phyloP scores from a whole-genome alignment of 1,284 basidiomycete species.

The Tilletiopsis washingtonensis region DNA sequence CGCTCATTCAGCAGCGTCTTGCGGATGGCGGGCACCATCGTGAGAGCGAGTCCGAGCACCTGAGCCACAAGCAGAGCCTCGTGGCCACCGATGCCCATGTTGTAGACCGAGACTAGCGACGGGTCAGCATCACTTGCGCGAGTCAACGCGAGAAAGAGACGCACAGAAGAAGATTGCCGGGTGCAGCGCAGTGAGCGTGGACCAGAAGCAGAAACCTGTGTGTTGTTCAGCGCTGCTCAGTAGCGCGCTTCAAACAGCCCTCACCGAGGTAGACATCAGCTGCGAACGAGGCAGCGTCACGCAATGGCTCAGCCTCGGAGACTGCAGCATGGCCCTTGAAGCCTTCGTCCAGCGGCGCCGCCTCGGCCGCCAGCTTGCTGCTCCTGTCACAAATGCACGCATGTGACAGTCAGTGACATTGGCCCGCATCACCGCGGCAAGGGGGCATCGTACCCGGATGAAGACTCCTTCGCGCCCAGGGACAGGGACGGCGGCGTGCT shows the following conservation, averaged over 20 bases:
- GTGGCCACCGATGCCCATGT: conserved; percentile 36
- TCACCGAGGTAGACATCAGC: conserved; percentile 27
- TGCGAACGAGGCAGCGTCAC: conserved; percentile 13
- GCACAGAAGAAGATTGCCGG: conserved; percentile 51
- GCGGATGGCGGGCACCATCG: conserved; percentile 8
- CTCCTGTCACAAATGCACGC: too few species aligned
- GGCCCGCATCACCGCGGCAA: conserved; percentile 4
- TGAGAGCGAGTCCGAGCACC: conserved; percentile 19
- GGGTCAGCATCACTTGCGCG: too few species aligned
- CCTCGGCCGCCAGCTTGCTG: too few species aligned
- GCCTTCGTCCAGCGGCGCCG: too few species aligned
- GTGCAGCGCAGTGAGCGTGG: conserved; percentile 70
- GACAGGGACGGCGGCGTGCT: conserved; percentile 8
- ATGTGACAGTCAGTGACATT: neutral
- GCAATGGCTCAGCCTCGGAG: too few species aligned
- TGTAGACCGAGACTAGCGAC: conserved; percentile 43
- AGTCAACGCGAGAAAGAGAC: too few species aligned
- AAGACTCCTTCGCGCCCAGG: neutral
- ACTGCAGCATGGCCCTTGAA: neutral
- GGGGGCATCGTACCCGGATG: conserved; percentile 2
- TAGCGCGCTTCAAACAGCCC: too few species aligned
- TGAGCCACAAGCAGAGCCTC: conserved; percentile 36
- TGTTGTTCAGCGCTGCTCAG: too few species aligned
- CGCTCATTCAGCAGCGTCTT: neutral
- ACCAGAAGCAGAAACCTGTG: conserved; percentile 85